These are phyloP conservation scores for Casuarina glauca DNA, from an alignment of 306 rosid genomes.

Conservation along the genomic window DNA sequence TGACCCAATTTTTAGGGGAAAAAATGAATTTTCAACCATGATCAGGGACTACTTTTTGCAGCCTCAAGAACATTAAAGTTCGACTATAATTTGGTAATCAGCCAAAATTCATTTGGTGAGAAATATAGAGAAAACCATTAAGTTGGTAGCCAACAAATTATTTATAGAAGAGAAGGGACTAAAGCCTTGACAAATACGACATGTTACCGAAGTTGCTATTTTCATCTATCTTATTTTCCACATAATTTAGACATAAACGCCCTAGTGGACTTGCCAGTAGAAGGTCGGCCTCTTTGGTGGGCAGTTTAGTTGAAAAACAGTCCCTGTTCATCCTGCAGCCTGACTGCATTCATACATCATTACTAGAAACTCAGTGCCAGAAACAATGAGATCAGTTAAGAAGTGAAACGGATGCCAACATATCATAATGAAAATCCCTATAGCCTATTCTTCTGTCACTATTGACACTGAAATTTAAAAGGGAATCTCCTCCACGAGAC, in stretches of 20 bases:
- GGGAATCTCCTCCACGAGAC: conserved; percentile 13
- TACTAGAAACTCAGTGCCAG: not conserved
- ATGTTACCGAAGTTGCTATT: not conserved
- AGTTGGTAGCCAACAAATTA: not conserved
- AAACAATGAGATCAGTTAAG: not conserved
- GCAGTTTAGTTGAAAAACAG: not conserved
- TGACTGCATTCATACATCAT: not conserved
- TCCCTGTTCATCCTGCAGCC: not conserved
- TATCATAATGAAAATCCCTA: not conserved
- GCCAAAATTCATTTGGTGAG: no score
- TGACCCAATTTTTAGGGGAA: no score
- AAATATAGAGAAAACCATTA: not conserved
- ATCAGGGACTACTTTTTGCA: no score
- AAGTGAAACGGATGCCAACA: not conserved
- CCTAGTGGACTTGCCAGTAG: not conserved
- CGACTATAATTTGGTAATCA: no score
- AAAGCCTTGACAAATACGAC: not conserved
- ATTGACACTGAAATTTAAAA: conserved; percentile 15
- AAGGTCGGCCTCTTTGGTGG: not conserved
- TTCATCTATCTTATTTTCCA: not conserved
- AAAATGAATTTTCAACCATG: no score
- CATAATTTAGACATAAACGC: not conserved
- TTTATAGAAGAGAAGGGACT: not conserved
- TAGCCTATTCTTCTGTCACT: conserved; percentile 16
- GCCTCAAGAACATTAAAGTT: no score